Conservation (phyloP, 2,329 filamentous ascomycete genomes). For the Cryphonectria radicalis region DNA sequence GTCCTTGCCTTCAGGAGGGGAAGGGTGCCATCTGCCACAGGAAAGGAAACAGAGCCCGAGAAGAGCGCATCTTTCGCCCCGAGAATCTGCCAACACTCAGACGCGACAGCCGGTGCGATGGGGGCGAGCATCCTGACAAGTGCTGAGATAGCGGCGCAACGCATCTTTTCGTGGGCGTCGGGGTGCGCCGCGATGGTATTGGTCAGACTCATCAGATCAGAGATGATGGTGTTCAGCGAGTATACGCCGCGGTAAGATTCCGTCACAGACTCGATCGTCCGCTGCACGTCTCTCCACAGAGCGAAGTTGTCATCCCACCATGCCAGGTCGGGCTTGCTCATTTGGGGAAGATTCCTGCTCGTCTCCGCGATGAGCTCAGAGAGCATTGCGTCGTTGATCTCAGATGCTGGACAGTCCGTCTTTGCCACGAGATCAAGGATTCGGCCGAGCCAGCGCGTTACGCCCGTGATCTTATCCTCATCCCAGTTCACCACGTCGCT, state of each 20-base stretch:
- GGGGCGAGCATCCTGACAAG: constrained; percentile 78
- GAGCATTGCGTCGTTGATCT: constrained; percentile 41
- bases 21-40: constrained; percentile 55
- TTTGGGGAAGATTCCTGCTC: constrained; percentile 37
- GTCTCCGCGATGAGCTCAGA: background rate
- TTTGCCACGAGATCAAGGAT: constrained; percentile 61
- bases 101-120: constrained; percentile 77
- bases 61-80: constrained; percentile 44
- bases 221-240: constrained; percentile 81
- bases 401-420: constrained; percentile 33
- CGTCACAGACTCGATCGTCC: constrained; percentile 69
- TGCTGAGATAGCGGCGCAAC: constrained; percentile 53
- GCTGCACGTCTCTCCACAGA: constrained; percentile 70
- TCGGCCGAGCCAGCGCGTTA: constrained; percentile 78
- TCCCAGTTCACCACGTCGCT: constrained; percentile 88
- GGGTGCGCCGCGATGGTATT: constrained; percentile 63
- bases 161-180: constrained; percentile 48
- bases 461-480: constrained; percentile 77
- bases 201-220: constrained; percentile 80
- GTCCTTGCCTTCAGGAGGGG: constrained; percentile 54
- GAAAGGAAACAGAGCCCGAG: constrained; percentile 60
- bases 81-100: constrained; percentile 77
- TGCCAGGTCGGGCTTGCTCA: constrained; percentile 39
- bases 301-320: constrained; percentile 52
- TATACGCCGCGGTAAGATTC: constrained; percentile 72